A percentile compares a stretch with the other conserved stretches of the same genome.
These are phyloP conservation scores for Orychophragmus violaceus DNA, from an alignment of 345 rosid species.

Conservation along the genomic window DNA sequence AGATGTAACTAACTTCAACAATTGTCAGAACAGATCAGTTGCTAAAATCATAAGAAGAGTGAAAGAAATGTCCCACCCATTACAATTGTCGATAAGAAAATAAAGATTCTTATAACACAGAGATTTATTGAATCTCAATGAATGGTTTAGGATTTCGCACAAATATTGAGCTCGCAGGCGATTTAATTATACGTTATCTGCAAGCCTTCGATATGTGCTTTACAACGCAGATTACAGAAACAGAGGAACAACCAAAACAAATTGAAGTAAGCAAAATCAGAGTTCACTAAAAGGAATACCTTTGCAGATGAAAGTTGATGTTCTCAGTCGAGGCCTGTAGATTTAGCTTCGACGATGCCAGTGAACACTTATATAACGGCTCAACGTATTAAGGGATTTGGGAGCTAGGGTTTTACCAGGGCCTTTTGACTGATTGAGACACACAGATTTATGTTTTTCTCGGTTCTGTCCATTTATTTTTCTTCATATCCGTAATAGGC, in stretches of 20 bases:
- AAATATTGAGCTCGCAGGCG: slow-evolving; percentile 70
- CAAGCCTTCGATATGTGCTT: slow-evolving; percentile 92
- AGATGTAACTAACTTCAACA: not conserved
- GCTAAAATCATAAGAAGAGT: not conserved
- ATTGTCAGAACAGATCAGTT: not conserved
- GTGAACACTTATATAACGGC: slow-evolving; percentile 14
- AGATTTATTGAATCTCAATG: slow-evolving; percentile 15
- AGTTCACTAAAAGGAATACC: slow-evolving; percentile 10
- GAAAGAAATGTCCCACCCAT: slow-evolving; percentile 19
- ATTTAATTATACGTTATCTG: slow-evolving; percentile 26
- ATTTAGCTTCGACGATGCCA: not conserved
- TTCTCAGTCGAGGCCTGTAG: not conserved
- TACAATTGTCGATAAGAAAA: slow-evolving; percentile 22
- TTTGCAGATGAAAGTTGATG: not conserved
- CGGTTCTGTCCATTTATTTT: not conserved
- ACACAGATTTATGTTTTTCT: not conserved
- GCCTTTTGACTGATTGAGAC: not conserved
- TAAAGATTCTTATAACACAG: slow-evolving; percentile 25
- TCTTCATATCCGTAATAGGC: not conserved
- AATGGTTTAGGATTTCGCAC: slow-evolving; percentile 55
- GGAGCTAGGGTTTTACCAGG: slow-evolving; percentile 23
- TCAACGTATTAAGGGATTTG: not conserved
- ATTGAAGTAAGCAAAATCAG: not conserved
- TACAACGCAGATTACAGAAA: not conserved
- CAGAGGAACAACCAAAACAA: not conserved